Evolutionary conservation across 108 stramenopile genomes (phyloP).

Genomic region (Nitzschia sp.): DNA sequence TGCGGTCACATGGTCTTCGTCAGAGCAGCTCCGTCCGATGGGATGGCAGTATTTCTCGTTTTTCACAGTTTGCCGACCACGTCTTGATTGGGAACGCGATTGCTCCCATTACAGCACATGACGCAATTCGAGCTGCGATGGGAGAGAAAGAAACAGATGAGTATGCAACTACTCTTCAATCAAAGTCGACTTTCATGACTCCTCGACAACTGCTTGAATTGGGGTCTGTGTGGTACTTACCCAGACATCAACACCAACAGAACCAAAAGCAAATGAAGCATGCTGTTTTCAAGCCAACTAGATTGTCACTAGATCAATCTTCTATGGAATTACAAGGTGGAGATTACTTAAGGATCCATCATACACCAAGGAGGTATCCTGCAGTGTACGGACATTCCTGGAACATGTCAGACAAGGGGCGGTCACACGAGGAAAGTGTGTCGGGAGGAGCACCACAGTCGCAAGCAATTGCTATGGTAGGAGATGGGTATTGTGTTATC

Average conservation of each 20-base stretch:
- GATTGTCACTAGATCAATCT: slow-evolving; percentile 54
- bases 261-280: slow-evolving; percentile 20
- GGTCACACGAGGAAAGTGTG: too few species aligned
- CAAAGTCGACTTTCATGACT: slow-evolving; percentile 14
- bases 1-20: too few species aligned
- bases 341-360: slow-evolving; percentile 83
- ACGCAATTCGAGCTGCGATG: slow-evolving; percentile 27
- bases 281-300: slow-evolving; percentile 44
- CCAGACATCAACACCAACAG: slow-evolving; percentile 29
- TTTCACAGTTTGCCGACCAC: slow-evolving; percentile 32
- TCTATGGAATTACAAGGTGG: slow-evolving; percentile 39
- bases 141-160: neutral
- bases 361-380: slow-evolving; percentile 71
- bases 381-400: slow-evolving; percentile 52
- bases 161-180: neutral
- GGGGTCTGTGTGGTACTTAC: slow-evolving; percentile 77
- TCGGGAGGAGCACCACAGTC: too few species aligned
- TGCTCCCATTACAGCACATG: slow-evolving; percentile 15
- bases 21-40: neutral
- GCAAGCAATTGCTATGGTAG: slow-evolving; percentile 48
- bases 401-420: too few species aligned
- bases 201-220: slow-evolving; percentile 59
- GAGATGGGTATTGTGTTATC: slow-evolving; percentile 61
- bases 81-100: slow-evolving; percentile 10
- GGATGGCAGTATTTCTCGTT: slow-evolving; percentile 19